A percentile compares a stretch with the other conserved stretches of the same genome.
Conservation (phyloP, 1,284 basidiomycete genomes). For the Coniferiporia weirii region DNA sequence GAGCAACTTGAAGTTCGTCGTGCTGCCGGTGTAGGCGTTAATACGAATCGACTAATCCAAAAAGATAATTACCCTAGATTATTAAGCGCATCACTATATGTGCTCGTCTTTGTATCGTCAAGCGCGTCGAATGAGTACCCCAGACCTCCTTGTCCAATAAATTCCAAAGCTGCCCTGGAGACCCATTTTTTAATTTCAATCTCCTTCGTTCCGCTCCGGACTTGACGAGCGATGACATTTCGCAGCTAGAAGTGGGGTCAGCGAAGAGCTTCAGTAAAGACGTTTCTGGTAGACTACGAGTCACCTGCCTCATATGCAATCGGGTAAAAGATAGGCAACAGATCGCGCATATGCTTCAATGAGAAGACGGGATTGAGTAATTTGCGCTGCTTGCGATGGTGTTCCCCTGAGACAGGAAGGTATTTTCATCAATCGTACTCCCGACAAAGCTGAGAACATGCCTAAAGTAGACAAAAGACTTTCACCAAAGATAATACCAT, state of each 20-base stretch:
- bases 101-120: constrained; percentile 23
- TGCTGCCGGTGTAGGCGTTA: background rate
- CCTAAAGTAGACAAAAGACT: constrained; percentile 21
- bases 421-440: background rate
- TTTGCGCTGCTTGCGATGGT: constrained; percentile 26
- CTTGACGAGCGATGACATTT: constrained; percentile 22
- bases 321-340: constrained; percentile 27
- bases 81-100: constrained; percentile 30
- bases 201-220: constrained; percentile 23
- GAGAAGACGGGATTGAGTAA: constrained; percentile 30
- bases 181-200: constrained; percentile 39
- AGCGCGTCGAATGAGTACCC: constrained; percentile 39
- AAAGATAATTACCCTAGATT: constrained; percentile 24
- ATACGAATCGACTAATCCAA: background rate
- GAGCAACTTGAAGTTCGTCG: background rate
- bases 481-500: constrained; percentile 18
- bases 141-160: constrained; percentile 31
- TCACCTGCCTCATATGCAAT: constrained; percentile 26
- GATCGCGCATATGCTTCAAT: constrained; percentile 24
- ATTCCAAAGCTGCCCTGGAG: constrained; percentile 32
- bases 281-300: constrained; percentile 18
- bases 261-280: constrained; percentile 23
- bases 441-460: background rate
- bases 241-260: constrained; percentile 26
- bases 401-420: constrained; percentile 20